Conservation (phyloP, 805 yeast genomes). For the Wickerhamiella shivajii region DNA sequence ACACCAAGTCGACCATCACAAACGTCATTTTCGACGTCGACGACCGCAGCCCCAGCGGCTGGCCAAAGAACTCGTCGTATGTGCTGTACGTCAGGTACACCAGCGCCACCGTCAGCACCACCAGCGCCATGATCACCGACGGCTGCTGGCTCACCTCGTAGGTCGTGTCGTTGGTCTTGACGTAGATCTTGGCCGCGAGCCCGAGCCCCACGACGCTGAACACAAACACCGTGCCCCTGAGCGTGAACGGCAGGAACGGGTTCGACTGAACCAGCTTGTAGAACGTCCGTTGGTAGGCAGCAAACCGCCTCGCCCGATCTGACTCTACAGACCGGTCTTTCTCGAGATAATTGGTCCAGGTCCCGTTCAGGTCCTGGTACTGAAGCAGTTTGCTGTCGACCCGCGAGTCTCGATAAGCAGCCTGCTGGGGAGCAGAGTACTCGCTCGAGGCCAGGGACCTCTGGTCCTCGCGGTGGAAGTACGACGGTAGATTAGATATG, state of each 20-base stretch:
- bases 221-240: constrained; percentile 45
- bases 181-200: constrained; percentile 40
- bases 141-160: constrained; percentile 29
- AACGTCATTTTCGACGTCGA: constrained; percentile 73
- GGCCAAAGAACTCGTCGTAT: constrained; percentile 80
- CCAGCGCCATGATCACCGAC: constrained; percentile 83
- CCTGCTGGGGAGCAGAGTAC: background rate
- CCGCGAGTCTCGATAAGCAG: background rate
- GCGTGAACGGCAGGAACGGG: constrained; percentile 66
- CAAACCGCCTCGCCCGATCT: constrained; percentile 2
- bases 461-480: too few relatives aligned
- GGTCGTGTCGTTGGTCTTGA: constrained; percentile 27
- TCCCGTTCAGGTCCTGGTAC: constrained; percentile 11
- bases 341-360: constrained; percentile 17
- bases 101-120: constrained; percentile 66
- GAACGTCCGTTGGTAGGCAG: constrained; percentile 3
- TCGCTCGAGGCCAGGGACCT: too few relatives aligned
- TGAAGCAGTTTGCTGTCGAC: constrained; percentile 10
- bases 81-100: constrained; percentile 69
- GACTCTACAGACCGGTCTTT: background rate
- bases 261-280: constrained; percentile 42
- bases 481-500: constrained; percentile 1
- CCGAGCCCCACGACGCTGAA: constrained; percentile 58
- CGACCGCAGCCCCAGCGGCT: constrained; percentile 79
- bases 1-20: constrained; percentile 65